Evolutionary conservation across 1,284 basidiomycete genomes (phyloP), one percentile per base, ranked within the genome.

Genomic region (Veloboletus limbatus): DNA sequence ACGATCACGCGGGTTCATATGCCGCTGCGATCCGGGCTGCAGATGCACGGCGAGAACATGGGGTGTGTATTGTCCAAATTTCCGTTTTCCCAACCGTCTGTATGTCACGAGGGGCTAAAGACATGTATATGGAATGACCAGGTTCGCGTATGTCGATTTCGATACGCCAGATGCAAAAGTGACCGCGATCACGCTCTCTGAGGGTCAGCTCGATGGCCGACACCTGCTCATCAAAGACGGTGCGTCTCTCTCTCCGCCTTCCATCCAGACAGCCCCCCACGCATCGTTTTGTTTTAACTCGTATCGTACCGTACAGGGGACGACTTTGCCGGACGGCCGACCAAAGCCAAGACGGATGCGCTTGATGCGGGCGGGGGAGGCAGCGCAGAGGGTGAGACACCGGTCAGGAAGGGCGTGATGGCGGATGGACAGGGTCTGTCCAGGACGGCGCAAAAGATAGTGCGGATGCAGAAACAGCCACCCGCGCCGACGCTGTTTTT

Each of bases 121-220:
- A n/a, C n/a, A n/a, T n/a, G n/a, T n/a, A n/a, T n/a, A n/a, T n/a
- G n/a, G 24, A 33, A 25, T 3, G 11, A 35, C 9, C 57, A 97
- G 95, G 28, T 99, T 94, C 66, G 96, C 95, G 21, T 98, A 98
- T 70, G 85, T 97, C 50, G 96, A 99, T 70, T 94, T 99, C 65
- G 79, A 83, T 2, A 85, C 84, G 2, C 72, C 78, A 1, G 89
- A 91, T 25, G 82, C 80, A 16, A 89, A 95, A 59, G 65, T 68
- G 1, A 70, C 79, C 28, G 94, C 92, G 17, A 84, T 98, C 48
- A 75, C 82, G 0, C 72, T 90, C 35, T 91, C 89, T 8, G 96
- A 99, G 65, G 76, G 81, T 26, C 81, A 81, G 35, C 74, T 98
- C 7, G 81, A 94, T 33, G 95, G 96, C 2, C 77, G 97, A 47